A percentile compares a stretch with the other conserved stretches of the same genome.
Conservation (phyloP, 2,329 filamentous ascomycete species). For the Monosporascus sp. region DNA sequence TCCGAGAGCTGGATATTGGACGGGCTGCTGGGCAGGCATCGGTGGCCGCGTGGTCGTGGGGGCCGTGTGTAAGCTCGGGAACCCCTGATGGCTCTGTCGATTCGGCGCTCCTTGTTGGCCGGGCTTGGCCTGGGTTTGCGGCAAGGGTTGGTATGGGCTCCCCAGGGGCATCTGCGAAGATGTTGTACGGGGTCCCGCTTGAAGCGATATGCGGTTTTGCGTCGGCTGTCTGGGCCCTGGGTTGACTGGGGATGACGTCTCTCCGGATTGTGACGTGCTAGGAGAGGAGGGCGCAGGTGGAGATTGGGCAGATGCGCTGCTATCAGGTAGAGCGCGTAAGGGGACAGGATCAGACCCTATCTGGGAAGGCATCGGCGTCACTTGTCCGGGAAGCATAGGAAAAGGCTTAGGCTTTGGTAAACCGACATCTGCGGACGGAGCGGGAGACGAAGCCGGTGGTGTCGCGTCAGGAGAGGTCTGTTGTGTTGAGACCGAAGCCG, state of each 20-base stretch:
- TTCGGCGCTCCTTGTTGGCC: slow-evolving; percentile 2
- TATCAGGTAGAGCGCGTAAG: neutral
- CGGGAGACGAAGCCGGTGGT: neutral
- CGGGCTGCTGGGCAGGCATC: neutral
- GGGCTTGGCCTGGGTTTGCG: neutral
- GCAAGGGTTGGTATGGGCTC: neutral
- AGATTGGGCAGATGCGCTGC: neutral
- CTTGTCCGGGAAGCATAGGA: slow-evolving; percentile 26
- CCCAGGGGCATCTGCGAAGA: neutral
- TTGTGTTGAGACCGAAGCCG: neutral
- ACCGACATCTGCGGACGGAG: neutral
- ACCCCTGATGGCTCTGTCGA: neutral
- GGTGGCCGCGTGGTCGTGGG: neutral
- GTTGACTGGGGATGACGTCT: neutral
- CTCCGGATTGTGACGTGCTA: too few species aligned
- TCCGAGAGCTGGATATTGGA: neutral
- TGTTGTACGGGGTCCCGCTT: neutral
- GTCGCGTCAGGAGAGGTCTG: neutral
- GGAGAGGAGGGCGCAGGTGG: neutral
- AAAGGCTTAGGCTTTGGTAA: slow-evolving; percentile 14
- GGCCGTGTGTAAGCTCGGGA: neutral
- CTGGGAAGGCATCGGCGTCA: slow-evolving; percentile 23
- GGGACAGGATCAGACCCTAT: slow-evolving; percentile 14
- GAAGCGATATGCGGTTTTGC: neutral
- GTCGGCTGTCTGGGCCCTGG: neutral